phyloP scores from a whole-genome alignment of 768 basidiomycete genomes.

The Tulasnella sp. region DNA sequence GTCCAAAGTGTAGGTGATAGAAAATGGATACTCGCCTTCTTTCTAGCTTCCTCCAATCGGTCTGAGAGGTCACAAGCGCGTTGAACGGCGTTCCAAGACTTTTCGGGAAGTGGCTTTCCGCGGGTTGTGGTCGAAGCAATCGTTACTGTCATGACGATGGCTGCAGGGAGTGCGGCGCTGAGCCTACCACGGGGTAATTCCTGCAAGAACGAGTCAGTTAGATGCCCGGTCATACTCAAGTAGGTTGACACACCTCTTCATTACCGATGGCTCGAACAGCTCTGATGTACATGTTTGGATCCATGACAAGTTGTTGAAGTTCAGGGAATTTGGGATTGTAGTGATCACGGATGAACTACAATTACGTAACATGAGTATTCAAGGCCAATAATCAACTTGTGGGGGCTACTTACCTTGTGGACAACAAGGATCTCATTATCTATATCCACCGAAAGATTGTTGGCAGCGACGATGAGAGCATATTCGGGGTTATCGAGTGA shows the following conservation, averaged over 20 bases:
- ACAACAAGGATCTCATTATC: conserved; percentile 97
- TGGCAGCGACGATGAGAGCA: conserved; percentile 88
- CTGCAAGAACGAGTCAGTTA: conserved; percentile 27
- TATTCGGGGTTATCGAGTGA: conserved; percentile 85
- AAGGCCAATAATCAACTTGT: background rate
- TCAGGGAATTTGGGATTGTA: conserved; percentile 93
- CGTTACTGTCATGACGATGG: conserved; percentile 89
- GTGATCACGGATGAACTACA: conserved; percentile 92
- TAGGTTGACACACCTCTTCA: conserved; percentile 39
- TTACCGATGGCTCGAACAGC: conserved; percentile 84
- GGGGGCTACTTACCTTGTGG: conserved; percentile 54
- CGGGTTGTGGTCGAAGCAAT: conserved; percentile 88
- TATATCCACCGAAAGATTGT: conserved; percentile 94
- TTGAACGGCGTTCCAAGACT: conserved; percentile 69
- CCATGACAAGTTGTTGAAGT: conserved; percentile 85
- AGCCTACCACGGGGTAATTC: conserved; percentile 82
- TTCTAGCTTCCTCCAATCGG: conserved; percentile 74
- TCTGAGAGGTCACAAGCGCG: conserved; percentile 83
- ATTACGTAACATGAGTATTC: conserved; percentile 9
- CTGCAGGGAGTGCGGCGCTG: conserved; percentile 65
- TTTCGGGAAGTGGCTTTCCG: conserved; percentile 55
- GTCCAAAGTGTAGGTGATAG: background rate
- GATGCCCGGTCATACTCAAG: background rate
- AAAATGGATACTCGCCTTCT: conserved; percentile 47
- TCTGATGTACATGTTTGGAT: conserved; percentile 83